Base-by-base conservation (phyloP, 108 stramenopile genomes). In the Chaetoceros tenuissimus region DNA sequence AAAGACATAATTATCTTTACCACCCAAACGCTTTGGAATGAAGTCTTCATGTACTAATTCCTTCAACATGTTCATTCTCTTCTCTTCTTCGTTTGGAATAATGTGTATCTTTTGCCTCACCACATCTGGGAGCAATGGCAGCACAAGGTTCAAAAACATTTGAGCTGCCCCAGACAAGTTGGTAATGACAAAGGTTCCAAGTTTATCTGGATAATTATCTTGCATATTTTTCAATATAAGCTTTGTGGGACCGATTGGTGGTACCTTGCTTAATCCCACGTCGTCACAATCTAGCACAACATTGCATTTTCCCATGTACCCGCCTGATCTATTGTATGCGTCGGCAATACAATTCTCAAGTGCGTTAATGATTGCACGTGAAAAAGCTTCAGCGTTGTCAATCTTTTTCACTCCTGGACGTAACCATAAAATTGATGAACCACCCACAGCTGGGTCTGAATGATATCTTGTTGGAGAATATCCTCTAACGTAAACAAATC, bases 131-230 rank as follows among this genome's bases (percentile, higher is more conserved):
- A 89, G 63, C 22, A 89, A 71, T 22, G 75, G 73, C 51, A 71
- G 34, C 46, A 89, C 47, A 49, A 89, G 66, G 34, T 75, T 80
- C 48, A 85, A 54, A 0, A 85, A 48, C 57, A 89, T 63, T 50
- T 82, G 72, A 13, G 63, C 75, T 16, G 77, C 45, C 29, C 76
- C 64, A 7, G 63, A 63, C 23, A 85, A 55, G 58, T 89, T 85
- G 20, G 59, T 65, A 43, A 83, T 26, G 17, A 85, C 30, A 3
- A 89, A 27, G 17, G 82, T 67, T 1, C 84, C 83, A 34, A 89
- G 58, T 25, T 80, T 55, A 69, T 89, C 78, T 7, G 84, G 83
- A 51, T 71, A 89, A 53, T 89, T 83, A 67, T 89, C 87, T 60
- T 89, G 87, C 34, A 89, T 56, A 44, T 81, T 77, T 1, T 68